Conservation (phyloP, 2,329 filamentous ascomycete genomes). For the Keithomyces neogunnii region DNA sequence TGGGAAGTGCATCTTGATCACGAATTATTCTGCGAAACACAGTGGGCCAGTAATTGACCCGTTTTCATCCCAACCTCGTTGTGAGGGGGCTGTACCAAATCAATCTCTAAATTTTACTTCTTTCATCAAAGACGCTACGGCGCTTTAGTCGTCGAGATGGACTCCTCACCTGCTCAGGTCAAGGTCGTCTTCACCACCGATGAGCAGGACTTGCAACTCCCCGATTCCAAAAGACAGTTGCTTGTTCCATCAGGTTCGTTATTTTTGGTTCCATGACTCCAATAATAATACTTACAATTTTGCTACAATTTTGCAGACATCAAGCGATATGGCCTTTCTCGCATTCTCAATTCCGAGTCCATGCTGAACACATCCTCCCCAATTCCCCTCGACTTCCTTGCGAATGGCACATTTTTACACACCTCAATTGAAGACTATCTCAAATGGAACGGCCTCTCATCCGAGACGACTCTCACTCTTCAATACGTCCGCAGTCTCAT, state of each 20-base stretch:
- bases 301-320: conserved; percentile 38
- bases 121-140: neutral
- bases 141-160: conserved; percentile 19
- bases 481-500: conserved; percentile 91
- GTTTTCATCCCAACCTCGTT: too few relatives aligned
- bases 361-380: conserved; percentile 58
- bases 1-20: neutral
- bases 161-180: conserved; percentile 42
- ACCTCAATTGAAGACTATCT: conserved; percentile 89
- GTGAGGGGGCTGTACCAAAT: neutral
- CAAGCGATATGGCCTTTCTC: conserved; percentile 61
- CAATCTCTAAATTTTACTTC: neutral
- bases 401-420: conserved; percentile 86
- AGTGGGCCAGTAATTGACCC: too few relatives aligned
- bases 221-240: conserved; percentile 52
- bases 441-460: conserved; percentile 73
- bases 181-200: conserved; percentile 61
- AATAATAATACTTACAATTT: conserved; percentile 1
- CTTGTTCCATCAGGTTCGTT: conserved; percentile 50
- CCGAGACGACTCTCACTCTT: conserved; percentile 77
- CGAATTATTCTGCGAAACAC: too few relatives aligned
- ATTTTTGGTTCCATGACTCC: neutral
- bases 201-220: conserved; percentile 52
- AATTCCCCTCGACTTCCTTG: conserved; percentile 86
- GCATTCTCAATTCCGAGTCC: conserved; percentile 62